These are phyloP conservation scores for Lasiodiplodia sp. DNA, from an alignment of 2,329 filamentous ascomycete species.

Conservation along the genomic window DNA sequence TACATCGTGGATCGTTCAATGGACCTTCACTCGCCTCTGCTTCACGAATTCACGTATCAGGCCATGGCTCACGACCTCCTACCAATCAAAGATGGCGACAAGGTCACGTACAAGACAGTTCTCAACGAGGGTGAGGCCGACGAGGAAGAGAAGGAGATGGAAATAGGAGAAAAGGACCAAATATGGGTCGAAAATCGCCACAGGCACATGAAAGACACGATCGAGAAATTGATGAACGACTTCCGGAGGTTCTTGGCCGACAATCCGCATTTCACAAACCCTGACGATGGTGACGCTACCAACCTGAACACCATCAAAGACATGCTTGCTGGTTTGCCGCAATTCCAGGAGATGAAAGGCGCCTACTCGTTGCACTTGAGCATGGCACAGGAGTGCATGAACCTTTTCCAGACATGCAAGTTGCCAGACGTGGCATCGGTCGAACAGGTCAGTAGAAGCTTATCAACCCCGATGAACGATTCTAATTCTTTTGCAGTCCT, in stretches of 20 bases:
- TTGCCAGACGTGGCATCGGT: conserved; percentile 84
- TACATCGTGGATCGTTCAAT: conserved; percentile 91
- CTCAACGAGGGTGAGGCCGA: conserved; percentile 76
- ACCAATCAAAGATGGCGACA: conserved; percentile 86
- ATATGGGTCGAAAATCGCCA: conserved; percentile 97
- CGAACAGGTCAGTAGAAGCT: conserved; percentile 69
- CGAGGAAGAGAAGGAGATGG: conserved; percentile 86
- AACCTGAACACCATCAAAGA: conserved; percentile 93
- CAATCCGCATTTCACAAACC: conserved; percentile 89
- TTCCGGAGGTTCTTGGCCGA: conserved; percentile 91
- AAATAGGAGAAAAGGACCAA: conserved; percentile 87
- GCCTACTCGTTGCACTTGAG: conserved; percentile 92
- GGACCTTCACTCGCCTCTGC: conserved; percentile 84
- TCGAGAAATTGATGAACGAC: conserved; percentile 89
- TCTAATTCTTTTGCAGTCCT: conserved; percentile 56
- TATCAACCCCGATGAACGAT: too few species aligned
- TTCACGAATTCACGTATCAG: conserved; percentile 98
- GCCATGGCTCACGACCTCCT: conserved; percentile 96
- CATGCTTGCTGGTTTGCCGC: conserved; percentile 92
- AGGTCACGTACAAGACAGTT: conserved; percentile 81
- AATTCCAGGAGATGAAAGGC: conserved; percentile 96
- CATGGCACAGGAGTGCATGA: conserved; percentile 98
- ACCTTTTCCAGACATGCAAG: conserved; percentile 84
- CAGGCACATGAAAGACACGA: conserved; percentile 96
- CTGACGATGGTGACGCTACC: conserved; percentile 70